phyloP scores from a whole-genome alignment of 257 asterid species.

The Plectranthus barbatus region DNA sequence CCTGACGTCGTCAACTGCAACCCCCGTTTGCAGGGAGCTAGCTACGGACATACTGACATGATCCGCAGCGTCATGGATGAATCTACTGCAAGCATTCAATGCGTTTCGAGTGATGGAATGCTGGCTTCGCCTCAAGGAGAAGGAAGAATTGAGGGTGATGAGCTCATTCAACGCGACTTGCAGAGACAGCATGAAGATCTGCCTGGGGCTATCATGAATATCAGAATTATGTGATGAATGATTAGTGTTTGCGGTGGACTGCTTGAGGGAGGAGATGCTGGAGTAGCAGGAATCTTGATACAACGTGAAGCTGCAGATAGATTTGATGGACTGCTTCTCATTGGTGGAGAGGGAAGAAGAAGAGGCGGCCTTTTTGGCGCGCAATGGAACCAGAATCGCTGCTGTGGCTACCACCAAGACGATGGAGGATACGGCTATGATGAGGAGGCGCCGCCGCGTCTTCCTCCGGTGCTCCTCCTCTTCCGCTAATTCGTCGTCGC shows the following conservation, averaged over 20 bases:
- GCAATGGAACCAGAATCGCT: constrained; percentile 15
- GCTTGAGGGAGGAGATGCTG: constrained; percentile 15
- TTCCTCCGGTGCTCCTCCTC: constrained; percentile 20
- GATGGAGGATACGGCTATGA: constrained; percentile 13
- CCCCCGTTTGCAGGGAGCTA: neutral
- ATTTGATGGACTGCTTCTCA: neutral
- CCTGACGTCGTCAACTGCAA: constrained; percentile 10
- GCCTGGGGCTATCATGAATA: neutral
- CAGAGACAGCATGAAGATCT: constrained; percentile 19
- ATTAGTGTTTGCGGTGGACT: constrained; percentile 4
- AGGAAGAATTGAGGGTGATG: neutral
- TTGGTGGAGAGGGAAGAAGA: neutral
- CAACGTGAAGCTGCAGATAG: constrained; percentile 15
- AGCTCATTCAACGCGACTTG: constrained; percentile 23
- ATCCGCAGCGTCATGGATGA: constrained; percentile 16
- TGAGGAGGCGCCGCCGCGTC: constrained; percentile 22
- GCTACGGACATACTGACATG: constrained; percentile 19
- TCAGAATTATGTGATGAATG: neutral
- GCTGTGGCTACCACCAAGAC: constrained; percentile 15
- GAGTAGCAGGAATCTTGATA: constrained; percentile 30
- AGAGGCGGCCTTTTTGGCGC: neutral
- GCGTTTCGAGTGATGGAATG: neutral
- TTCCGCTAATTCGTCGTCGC: neutral
- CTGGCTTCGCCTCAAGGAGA: neutral
- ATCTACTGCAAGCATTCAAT: neutral